Evolutionary conservation across 2,329 filamentous ascomycete genomes (phyloP).

Genomic region (Colletotrichum sojae): DNA sequence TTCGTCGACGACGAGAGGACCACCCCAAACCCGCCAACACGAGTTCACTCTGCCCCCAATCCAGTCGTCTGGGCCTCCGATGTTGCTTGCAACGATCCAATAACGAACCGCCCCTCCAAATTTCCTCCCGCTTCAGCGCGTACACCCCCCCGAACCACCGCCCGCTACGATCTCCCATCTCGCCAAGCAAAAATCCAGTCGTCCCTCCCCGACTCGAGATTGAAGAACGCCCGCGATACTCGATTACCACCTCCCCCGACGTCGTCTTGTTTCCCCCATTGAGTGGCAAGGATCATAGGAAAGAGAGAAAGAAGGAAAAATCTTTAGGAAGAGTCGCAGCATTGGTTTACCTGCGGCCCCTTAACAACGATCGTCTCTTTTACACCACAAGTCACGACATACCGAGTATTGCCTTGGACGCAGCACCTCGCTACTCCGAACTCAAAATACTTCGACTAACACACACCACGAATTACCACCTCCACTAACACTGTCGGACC

Average conservation of each 20-base stretch:
- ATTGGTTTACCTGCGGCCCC: slow-evolving; percentile 50
- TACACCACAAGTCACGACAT: slow-evolving; percentile 45
- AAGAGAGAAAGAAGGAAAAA: slow-evolving; percentile 5
- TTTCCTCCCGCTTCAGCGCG: slow-evolving; percentile 9
- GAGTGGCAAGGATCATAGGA: slow-evolving; percentile 32
- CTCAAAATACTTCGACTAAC: not conserved
- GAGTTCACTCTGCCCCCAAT: slow-evolving; percentile 8
- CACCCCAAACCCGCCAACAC: not conserved
- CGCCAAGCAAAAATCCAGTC: slow-evolving; percentile 21
- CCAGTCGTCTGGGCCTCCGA: slow-evolving; percentile 7
- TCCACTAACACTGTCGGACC: slow-evolving; percentile 16
- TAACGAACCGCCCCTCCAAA: slow-evolving; percentile 35
- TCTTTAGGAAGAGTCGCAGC: slow-evolving; percentile 47
- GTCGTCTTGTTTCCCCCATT: slow-evolving; percentile 29
- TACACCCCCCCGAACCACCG: slow-evolving; percentile 9
- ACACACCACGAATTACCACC: slow-evolving; percentile 10
- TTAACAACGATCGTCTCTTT: slow-evolving; percentile 39
- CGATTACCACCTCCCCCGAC: slow-evolving; percentile 14
- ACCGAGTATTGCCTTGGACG: slow-evolving; percentile 45
- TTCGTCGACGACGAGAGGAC: slow-evolving; percentile 10
- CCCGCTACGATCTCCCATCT: slow-evolving; percentile 20
- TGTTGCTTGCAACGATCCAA: slow-evolving; percentile 38
- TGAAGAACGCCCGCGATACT: slow-evolving; percentile 17
- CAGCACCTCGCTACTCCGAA: slow-evolving; percentile 27
- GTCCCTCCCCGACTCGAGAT: slow-evolving; percentile 23